Conservation (phyloP, 2,329 filamentous ascomycete species). For the Furcasterigmium furcatum region DNA sequence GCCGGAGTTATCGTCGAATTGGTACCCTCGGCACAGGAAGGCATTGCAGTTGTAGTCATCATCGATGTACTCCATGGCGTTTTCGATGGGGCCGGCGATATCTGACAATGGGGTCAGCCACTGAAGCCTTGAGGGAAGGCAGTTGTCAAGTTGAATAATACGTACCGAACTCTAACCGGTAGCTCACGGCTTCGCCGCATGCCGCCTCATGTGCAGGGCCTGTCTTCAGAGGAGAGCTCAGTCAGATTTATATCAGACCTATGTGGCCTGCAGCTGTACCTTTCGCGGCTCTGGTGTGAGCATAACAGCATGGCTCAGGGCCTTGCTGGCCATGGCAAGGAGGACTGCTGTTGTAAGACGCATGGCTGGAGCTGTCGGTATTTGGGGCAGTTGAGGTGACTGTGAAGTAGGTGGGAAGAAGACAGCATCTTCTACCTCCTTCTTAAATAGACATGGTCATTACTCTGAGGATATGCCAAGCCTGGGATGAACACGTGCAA, state of each 20-base stretch:
- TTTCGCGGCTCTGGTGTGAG: background rate
- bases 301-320: background rate
- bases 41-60: slow-evolving; percentile 19
- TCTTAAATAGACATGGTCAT: too few species aligned
- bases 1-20: slow-evolving; percentile 23
- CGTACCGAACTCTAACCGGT: slow-evolving; percentile 15
- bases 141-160: background rate
- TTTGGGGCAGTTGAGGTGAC: too few species aligned
- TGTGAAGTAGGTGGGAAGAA: too few species aligned
- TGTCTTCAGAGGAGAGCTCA: slow-evolving; percentile 8
- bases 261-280: background rate
- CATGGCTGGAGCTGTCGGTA: background rate
- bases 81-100: slow-evolving; percentile 20
- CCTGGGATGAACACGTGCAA: too few species aligned
- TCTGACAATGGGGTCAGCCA: slow-evolving; percentile 10
- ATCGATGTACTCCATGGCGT: slow-evolving; percentile 18
- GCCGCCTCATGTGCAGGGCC: slow-evolving; percentile 16
- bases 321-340: background rate
- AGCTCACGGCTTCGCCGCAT: slow-evolving; percentile 16
- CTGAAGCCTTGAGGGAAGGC: background rate
- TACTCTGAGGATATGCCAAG: too few species aligned
- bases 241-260: too few species aligned
- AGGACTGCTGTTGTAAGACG: background rate
- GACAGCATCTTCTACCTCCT: too few species aligned
- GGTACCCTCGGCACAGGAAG: slow-evolving; percentile 23